Percentiles rank a stretch among this genome's conserved stretches.
Evolutionary conservation across 1,284 basidiomycete species (phyloP).

Genomic region (Entoloma clypeatum): DNA sequence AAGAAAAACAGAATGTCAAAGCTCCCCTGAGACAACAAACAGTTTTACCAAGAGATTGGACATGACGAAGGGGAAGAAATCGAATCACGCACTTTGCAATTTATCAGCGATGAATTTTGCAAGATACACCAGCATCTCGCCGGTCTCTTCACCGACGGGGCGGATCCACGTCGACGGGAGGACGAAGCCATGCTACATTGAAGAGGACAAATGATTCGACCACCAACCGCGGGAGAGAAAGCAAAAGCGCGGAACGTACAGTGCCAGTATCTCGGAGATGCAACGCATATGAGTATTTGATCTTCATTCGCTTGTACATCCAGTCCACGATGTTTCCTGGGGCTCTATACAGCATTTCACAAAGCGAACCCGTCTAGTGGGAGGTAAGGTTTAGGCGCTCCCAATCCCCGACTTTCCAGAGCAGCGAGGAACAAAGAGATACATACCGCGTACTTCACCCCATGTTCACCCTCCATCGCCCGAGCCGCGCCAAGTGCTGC

Average conservation of each 20-base stretch:
- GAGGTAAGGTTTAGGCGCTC: neutral
- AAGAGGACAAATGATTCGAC: conserved; percentile 4
- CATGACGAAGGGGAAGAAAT: neutral
- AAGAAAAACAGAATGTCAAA: too few relatives aligned
- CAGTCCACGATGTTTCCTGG: conserved; percentile 78
- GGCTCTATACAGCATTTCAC: conserved; percentile 62
- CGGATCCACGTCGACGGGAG: conserved; percentile 72
- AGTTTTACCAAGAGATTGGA: too few relatives aligned
- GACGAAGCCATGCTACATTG: conserved; percentile 71
- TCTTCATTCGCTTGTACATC: conserved; percentile 60
- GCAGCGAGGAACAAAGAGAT: neutral
- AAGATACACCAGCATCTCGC: conserved; percentile 61
- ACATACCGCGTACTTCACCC: conserved; percentile 47
- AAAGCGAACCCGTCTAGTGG: conserved; percentile 59
- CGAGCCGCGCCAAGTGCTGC: conserved; percentile 69
- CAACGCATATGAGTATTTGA: conserved; percentile 75
- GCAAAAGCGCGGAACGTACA: conserved; percentile 38
- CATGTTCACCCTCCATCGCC: conserved; percentile 57
- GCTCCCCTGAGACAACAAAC: too few relatives aligned
- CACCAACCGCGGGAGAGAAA: conserved; percentile 5
- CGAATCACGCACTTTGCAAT: conserved; percentile 19
- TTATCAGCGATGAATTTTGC: conserved; percentile 57
- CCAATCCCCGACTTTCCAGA: too few relatives aligned
- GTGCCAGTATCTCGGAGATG: conserved; percentile 83
- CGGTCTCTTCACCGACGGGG: conserved; percentile 75